Conservation (phyloP, 2,329 filamentous ascomycete genomes). For the Ambrosiella xylebori region DNA sequence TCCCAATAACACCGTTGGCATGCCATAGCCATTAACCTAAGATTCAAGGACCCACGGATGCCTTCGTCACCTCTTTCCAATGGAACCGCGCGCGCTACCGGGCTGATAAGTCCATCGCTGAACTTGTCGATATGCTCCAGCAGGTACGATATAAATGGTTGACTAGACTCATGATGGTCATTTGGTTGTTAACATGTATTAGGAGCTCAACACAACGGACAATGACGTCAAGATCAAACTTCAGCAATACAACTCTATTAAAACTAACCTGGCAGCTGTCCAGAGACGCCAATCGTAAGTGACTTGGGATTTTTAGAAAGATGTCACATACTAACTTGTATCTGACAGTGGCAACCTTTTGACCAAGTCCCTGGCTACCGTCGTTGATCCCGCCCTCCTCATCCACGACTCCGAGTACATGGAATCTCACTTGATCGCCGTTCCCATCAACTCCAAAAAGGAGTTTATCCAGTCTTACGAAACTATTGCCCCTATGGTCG, state of each 20-base stretch:
- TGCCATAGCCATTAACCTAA: slow-evolving; percentile 2
- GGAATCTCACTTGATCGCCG: slow-evolving; percentile 83
- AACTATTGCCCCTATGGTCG: slow-evolving; percentile 75
- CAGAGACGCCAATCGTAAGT: slow-evolving; percentile 75
- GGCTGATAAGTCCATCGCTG: slow-evolving; percentile 72
- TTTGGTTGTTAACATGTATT: not conserved
- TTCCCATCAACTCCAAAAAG: slow-evolving; percentile 63
- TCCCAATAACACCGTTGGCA: not conserved
- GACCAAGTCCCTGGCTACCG: slow-evolving; percentile 79
- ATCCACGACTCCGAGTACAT: slow-evolving; percentile 90
- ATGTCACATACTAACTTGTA: slow-evolving; percentile 9
- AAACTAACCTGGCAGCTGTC: slow-evolving; percentile 63
- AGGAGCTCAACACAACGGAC: slow-evolving; percentile 84
- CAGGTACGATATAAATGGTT: slow-evolving; percentile 38
- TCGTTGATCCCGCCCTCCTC: slow-evolving; percentile 65
- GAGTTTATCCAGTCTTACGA: slow-evolving; percentile 86
- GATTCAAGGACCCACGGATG: slow-evolving; percentile 69
- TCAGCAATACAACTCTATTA: slow-evolving; percentile 82
- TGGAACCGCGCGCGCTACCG: slow-evolving; percentile 99
- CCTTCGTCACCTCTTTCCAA: slow-evolving; percentile 72
- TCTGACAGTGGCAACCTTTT: slow-evolving; percentile 64
- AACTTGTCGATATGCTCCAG: slow-evolving; percentile 73
- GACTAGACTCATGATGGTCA: not conserved
- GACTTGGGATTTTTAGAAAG: not conserved
- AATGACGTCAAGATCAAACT: slow-evolving; percentile 92